These are phyloP conservation scores for Leishmania martiniquensis DNA, from an alignment of 208 protist genomes.

Conservation along the genomic window DNA sequence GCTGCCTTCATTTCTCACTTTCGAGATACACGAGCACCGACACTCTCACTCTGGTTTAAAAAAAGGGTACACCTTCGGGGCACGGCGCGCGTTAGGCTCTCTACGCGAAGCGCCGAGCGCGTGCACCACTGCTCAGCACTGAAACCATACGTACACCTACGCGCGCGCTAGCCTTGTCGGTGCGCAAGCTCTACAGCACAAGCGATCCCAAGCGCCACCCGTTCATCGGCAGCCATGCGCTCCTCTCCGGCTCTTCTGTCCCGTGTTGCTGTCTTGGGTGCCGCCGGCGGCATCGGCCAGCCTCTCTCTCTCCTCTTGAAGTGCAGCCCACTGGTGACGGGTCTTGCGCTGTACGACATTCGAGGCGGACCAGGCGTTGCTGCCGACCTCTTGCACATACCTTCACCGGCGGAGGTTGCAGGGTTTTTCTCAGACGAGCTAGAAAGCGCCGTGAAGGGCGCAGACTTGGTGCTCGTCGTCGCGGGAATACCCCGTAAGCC, in stretches of 20 bases:
- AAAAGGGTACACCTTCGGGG: not conserved
- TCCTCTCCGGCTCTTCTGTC: conserved; percentile 9
- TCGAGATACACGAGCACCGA: not conserved
- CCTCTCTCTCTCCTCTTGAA: conserved; percentile 96
- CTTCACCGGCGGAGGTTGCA: conserved; percentile 71
- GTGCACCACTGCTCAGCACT: not conserved
- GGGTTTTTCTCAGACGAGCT: conserved; percentile 74
- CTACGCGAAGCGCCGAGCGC: not conserved
- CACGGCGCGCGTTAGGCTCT: not conserved
- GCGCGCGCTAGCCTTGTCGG: not conserved
- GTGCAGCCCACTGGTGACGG: conserved; percentile 62
- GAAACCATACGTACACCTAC: not conserved
- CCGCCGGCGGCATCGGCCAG: conserved; percentile 96
- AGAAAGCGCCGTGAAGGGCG: conserved; percentile 69
- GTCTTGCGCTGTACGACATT: conserved; percentile 93
- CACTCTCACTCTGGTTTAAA: not conserved
- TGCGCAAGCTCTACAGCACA: not conserved
- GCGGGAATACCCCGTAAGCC: conserved; percentile 96
- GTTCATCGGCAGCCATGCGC: conserved; percentile 13
- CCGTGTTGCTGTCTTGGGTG: conserved; percentile 93
- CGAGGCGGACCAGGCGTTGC: conserved; percentile 84
- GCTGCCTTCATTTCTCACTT: not conserved
- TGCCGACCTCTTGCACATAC: conserved; percentile 91
- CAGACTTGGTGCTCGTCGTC: conserved; percentile 93
- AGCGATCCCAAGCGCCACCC: too few species aligned